Base-by-base conservation (phyloP, 495 filamentous ascomycete genomes). In the Tetracladium setigerum region DNA sequence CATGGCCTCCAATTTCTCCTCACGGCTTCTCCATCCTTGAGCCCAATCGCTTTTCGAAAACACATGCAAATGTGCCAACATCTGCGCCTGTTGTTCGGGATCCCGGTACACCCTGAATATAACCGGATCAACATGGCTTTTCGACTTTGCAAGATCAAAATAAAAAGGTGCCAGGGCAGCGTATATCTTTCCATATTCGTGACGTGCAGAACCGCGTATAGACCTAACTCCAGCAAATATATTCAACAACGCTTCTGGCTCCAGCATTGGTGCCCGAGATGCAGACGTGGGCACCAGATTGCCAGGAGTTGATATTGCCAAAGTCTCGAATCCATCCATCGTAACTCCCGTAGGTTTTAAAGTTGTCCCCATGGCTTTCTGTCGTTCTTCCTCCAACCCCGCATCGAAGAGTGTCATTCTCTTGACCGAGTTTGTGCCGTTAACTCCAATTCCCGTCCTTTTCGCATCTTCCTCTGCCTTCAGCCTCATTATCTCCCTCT, bases 111-210 rank as follows among this genome's bases (percentile, higher is more conserved):
- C 83, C 49, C 83, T 76, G 61, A 96, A 97, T 2, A 99, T 72
- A 22, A 87, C 67, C 5, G 85, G 87, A 43, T 95, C 86, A 10
- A 82, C 77, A 55, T 95, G 89, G 15, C 76, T 82, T 54, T 76
- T 81, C 13, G 82, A 81, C 46, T 67, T 69, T 4, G 71, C 80
- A 36, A 96, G 81, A 57, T 96, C 87, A 40, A 82, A 73, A 65
- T 97, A 97, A 55, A 94, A 87, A 9, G 88, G 89, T 34, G 82
- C 85, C 50, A 97, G 68, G 10, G 87, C 88, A 14, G 81, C 83
- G 66, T 97, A 95, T 24, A 96, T 77, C 62, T 83, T 90, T 17
- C 84, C 92, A 62, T 89, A 97, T 64, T 97, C 89, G 57, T 89
- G 81, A 44, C 89, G 74, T 15, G 92, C 92, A 61, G 83, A 74